These are phyloP conservation scores for Elymus sibiricus DNA, from an alignment of 176 grass and related monocot genomes.

Conservation along the genomic window DNA sequence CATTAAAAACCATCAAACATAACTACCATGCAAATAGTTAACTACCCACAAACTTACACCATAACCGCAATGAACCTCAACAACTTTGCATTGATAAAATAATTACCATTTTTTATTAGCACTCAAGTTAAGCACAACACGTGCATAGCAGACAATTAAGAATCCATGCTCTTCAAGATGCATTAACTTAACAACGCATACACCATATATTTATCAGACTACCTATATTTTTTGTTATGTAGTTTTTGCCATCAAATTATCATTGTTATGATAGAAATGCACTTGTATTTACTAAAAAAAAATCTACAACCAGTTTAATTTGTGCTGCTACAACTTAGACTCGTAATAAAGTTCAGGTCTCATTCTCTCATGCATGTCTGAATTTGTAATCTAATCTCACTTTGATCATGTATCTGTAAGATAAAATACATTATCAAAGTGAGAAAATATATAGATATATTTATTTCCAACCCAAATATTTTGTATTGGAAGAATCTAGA, in stretches of 20 bases:
- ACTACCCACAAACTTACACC: not conserved
- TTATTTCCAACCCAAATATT: not conserved
- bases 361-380: not conserved
- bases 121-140: slow-evolving; percentile 1
- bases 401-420: not conserved
- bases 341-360: not conserved
- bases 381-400: not conserved
- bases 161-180: not conserved
- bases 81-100: not conserved
- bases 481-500: slow-evolving; percentile 18
- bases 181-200: not conserved
- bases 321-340: not conserved
- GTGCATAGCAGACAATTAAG: not conserved
- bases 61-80: not conserved
- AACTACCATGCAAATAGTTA: not conserved
- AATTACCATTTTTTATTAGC: not conserved
- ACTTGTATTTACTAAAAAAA: not conserved
- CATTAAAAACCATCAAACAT: not conserved
- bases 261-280: not conserved
- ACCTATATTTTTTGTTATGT: not conserved
- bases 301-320: not conserved
- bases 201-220: not conserved
- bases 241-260: not conserved
- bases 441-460: not conserved
- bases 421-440: too few species aligned